Evolutionary conservation across 2,329 filamentous ascomycete genomes (phyloP), one percentile per base, ranked within the genome.

Genomic region (Trichoderma lentiforme): DNA sequence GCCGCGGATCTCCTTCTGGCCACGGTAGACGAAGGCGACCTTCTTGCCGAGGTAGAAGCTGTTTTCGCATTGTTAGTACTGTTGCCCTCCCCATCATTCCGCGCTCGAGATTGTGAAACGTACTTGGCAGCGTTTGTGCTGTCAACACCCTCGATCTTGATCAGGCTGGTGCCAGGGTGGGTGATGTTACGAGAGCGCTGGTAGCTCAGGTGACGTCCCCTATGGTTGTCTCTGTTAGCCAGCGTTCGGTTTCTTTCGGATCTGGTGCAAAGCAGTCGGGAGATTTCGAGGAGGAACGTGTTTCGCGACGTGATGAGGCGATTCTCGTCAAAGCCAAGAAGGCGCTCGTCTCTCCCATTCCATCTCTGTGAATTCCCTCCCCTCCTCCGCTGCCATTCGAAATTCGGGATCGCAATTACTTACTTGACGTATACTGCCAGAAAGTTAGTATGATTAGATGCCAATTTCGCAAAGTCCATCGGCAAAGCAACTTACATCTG

Each of bases 81-180:
- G n/a, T 9, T 32, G 36, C 6, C n/a, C 18, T 57, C 11, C 24
- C 34, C 56, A 39, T 28, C 6, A 30, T 39, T 57, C 53, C 9
- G 6, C 39, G 8, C 51, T 70, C 39, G 26, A 26, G 24, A 71
- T 64, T 30, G 26, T 30, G 36, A 67, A 75, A 88, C 90, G 78
- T 92, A 95, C 91, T 91, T 93, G 86, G 96, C 95, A 83, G 92
- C 93, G 81, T 93, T 88, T 82, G 92, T 90, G 89, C 93, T 90
- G 81, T 97, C 94, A 81, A 98, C 96, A 85, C 95, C 95, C 90
- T 99, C 95, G 82, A 99, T 97, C 91, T 98, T 96, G 88, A 99
- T 92, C 86, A 98, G 89, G 84, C 93, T 93, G 81, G 93, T 97
- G 87, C 92, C 91, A 80, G 95, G 92, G 89, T 93, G 94, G 83